Evolutionary conservation across 1,139 yeast species (phyloP), one percentile per base, ranked within the genome.

Genomic region (Pichia sp.): DNA sequence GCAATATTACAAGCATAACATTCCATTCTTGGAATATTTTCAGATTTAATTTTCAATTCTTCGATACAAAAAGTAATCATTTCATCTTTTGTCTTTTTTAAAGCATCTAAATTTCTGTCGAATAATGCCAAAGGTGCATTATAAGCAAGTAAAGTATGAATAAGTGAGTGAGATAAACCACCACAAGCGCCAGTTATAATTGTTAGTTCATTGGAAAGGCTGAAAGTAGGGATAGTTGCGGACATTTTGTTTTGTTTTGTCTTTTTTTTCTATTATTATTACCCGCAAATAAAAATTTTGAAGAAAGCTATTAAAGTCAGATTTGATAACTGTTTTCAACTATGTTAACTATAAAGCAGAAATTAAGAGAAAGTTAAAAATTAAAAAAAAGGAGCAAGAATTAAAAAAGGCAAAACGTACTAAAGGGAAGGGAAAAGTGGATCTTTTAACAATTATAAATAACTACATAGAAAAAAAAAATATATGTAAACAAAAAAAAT

Each of bases 121-220:
- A 85, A 72, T 40, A 85, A 70, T n/a, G 94, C 94, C 39, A 85
- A 68, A 20, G 82, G 82, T 5, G 87, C 84, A 40, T 83, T 84
- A 60, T 80, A 83, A 6, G 85, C 83, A 30, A 81, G 61, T 41
- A 82, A 65, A 8, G 86, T 85, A 56, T 82, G 74, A 41, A 82
- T 69, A 41, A 84, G 63, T 20, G 83, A 79, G 30, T 80, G 67
- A 3, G 89, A 82, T 55, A 85, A 69, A 23, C 94, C 94, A 42
- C 94, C 94, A 29, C 89, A 81, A 20, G 94, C 95, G 43, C 95
- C 95, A 30, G 94, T 85, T 54, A 85, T 67, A 44, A 85, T 72
- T 37, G 87, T 87, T 47, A 83, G 69, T 63, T 81, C 78, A 45
- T 85, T 85, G 55, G 82, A 89, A 53, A 84, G 72, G 66, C 78